These are phyloP conservation scores for Rhododendron griersonianum DNA, from an alignment of 148 eudicot species.

Conservation along the genomic window DNA sequence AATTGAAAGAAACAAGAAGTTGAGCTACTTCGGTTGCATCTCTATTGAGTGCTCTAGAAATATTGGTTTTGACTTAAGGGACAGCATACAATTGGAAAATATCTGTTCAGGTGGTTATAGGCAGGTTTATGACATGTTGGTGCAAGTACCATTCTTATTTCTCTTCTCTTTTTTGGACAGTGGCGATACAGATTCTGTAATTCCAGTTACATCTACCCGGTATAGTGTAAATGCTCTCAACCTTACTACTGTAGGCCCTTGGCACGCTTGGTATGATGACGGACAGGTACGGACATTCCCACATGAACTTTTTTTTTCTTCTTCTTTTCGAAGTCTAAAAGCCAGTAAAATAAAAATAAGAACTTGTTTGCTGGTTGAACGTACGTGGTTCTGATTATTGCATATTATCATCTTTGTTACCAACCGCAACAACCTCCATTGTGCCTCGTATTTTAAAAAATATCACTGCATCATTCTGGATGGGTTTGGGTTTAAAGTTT, in stretches of 20 bases:
- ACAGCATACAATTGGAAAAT: background rate
- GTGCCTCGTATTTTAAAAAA: background rate
- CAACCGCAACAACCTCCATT: background rate
- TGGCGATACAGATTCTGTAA: slow-evolving; percentile 87
- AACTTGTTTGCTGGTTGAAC: background rate
- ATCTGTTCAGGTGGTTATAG: background rate
- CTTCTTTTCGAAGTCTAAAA: background rate
- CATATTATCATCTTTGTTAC: background rate
- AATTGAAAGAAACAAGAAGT: background rate
- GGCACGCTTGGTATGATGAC: slow-evolving; percentile 90
- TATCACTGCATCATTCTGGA: background rate
- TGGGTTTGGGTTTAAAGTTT: background rate
- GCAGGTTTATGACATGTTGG: background rate
- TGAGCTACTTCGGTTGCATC: background rate
- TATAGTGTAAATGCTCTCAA: slow-evolving; percentile 70
- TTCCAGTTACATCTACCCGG: slow-evolving; percentile 90
- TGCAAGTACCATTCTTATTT: background rate
- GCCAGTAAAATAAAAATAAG: background rate
- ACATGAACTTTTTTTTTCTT: too few species aligned
- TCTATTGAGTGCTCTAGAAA: background rate
- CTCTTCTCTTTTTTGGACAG: slow-evolving; percentile 30
- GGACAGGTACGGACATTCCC: slow-evolving; percentile 57
- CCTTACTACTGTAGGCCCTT: slow-evolving; percentile 64
- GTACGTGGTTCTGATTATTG: background rate
- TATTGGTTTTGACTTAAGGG: background rate